phyloP scores from a whole-genome alignment of 2,329 filamentous ascomycete genomes.

The Xylariaceae sp. region DNA sequence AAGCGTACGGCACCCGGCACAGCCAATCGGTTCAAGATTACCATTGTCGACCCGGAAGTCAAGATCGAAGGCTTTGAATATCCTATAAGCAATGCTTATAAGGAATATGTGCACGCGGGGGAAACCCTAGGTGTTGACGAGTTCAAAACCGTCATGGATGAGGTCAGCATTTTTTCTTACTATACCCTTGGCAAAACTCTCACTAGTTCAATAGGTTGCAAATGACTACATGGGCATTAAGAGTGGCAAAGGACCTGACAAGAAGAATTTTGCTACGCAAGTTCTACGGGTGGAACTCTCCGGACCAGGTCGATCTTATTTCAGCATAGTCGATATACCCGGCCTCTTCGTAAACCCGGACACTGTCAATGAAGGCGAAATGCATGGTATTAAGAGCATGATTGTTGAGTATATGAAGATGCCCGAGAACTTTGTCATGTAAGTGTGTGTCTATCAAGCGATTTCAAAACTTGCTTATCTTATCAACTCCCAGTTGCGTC shows the following conservation, averaged over 20 bases:
- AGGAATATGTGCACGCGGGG: slow-evolving; percentile 34
- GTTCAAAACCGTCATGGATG: slow-evolving; percentile 41
- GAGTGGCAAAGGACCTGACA: slow-evolving; percentile 27
- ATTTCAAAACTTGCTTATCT: neutral
- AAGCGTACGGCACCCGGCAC: slow-evolving; percentile 40
- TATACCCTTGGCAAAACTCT: neutral
- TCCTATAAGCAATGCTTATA: slow-evolving; percentile 22
- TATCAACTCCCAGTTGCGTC: slow-evolving; percentile 40
- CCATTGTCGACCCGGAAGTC: slow-evolving; percentile 41
- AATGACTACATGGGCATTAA: slow-evolving; percentile 43
- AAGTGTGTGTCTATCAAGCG: slow-evolving; percentile 17
- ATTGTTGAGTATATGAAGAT: slow-evolving; percentile 46
- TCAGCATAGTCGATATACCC: slow-evolving; percentile 49
- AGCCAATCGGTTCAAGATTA: slow-evolving; percentile 41
- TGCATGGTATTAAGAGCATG: slow-evolving; percentile 41
- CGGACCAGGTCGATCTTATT: slow-evolving; percentile 45
- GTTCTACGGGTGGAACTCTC: slow-evolving; percentile 48
- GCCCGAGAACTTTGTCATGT: slow-evolving; percentile 49
- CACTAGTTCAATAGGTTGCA: slow-evolving; percentile 33
- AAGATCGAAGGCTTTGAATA: slow-evolving; percentile 32
- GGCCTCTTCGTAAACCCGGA: slow-evolving; percentile 40
- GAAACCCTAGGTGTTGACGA: slow-evolving; percentile 38
- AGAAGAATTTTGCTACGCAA: slow-evolving; percentile 47
- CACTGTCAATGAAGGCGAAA: slow-evolving; percentile 41
- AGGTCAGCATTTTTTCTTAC: slow-evolving; percentile 32